These are phyloP conservation scores for Amyloporia xantha DNA, from an alignment of 768 basidiomycete genomes.

Conservation along the genomic window DNA sequence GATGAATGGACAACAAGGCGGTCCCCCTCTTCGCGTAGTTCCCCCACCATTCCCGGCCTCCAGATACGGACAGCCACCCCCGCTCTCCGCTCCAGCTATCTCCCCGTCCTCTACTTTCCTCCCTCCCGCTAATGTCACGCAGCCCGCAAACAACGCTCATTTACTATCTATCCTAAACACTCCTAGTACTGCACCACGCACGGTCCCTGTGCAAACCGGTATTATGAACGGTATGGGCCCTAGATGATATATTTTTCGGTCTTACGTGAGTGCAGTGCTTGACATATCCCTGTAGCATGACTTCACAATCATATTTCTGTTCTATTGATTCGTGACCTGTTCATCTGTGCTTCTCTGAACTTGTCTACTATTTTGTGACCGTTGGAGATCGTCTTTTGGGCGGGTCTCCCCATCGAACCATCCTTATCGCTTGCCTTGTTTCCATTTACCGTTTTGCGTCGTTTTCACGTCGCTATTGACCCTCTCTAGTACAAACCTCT, in stretches of 20 bases:
- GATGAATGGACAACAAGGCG: constrained; percentile 2
- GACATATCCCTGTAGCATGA: constrained; percentile 17
- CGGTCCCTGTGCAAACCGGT: constrained; percentile 1
- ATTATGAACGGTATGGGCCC: constrained; percentile 2
- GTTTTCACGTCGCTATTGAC: too few species aligned
- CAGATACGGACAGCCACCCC: constrained; percentile 1
- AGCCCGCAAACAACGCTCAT: constrained; percentile 19
- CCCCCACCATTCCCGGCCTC: neutral
- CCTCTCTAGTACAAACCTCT: too few species aligned
- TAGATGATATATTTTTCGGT: constrained; percentile 16
- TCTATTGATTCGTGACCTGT: neutral
- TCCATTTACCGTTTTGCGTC: too few species aligned
- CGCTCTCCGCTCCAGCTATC: constrained; percentile 4
- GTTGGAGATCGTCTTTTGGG: too few species aligned
- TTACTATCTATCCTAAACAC: constrained; percentile 26
- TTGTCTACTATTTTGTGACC: too few species aligned
- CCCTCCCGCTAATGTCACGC: neutral
- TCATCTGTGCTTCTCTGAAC: too few species aligned
- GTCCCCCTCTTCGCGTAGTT: constrained; percentile 5
- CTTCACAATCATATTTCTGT: constrained; percentile 1
- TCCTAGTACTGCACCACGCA: constrained; percentile 16
- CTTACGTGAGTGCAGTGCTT: neutral
- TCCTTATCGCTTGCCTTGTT: neutral
- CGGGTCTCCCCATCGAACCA: too few species aligned
- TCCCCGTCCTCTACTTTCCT: constrained; percentile 3